Conservation (phyloP, 345 rosid species). For the Eucalyptus sideroxylon region DNA sequence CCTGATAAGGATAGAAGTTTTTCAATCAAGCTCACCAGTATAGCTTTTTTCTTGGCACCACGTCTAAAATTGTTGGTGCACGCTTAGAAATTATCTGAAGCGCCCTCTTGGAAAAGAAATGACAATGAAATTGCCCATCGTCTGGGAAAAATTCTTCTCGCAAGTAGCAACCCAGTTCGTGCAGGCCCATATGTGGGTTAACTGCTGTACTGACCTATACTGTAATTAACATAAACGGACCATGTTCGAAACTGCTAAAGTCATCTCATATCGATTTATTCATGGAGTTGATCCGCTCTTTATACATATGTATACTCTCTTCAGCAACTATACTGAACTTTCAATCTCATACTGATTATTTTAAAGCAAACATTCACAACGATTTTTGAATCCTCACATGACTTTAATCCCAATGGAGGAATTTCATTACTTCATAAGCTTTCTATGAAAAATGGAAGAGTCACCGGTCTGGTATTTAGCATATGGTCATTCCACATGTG, state of each 20-base stretch:
- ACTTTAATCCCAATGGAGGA: not conserved
- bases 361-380: not conserved
- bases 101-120: not conserved
- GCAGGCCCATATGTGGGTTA: not conserved
- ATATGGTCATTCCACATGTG: not conserved
- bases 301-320: not conserved
- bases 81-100: not conserved
- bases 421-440: not conserved
- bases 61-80: not conserved
- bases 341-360: not conserved
- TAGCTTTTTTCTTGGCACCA: not conserved
- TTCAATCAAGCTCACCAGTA: not conserved
- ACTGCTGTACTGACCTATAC: not conserved
- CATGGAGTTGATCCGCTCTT: not conserved
- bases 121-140: not conserved
- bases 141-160: not conserved
- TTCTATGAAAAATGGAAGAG: not conserved
- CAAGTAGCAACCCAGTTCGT: not conserved
- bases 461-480: not conserved
- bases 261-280: not conserved
- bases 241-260: not conserved
- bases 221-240: not conserved
- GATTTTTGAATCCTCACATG: not conserved
- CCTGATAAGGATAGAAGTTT: not conserved
- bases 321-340: not conserved